These are phyloP conservation scores for Daphne laureola DNA, from an alignment of 441 rosid species.

Conservation along the genomic window DNA sequence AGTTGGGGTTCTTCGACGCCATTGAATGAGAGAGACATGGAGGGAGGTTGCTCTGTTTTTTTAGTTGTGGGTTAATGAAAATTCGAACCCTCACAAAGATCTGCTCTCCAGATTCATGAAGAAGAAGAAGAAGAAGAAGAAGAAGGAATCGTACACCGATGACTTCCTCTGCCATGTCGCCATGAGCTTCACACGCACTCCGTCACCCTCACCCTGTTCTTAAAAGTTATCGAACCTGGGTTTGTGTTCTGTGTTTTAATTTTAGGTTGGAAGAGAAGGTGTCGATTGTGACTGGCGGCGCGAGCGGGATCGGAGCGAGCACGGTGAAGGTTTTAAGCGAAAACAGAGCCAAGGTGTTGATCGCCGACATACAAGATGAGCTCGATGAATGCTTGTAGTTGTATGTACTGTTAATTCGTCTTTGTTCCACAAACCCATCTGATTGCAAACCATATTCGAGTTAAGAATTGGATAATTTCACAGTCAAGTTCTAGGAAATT, in stretches of 20 bases:
- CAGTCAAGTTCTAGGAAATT: conserved; percentile 26
- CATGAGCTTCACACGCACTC: conserved; percentile 92
- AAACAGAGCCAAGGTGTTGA: conserved; percentile 18
- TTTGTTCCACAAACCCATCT: conserved; percentile 13
- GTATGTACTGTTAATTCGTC: conserved; percentile 25
- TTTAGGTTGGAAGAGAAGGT: no score
- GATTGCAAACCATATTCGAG: conserved; percentile 17
- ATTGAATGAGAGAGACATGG: no score
- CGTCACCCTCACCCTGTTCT: conserved; percentile 90
- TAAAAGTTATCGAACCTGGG: no score
- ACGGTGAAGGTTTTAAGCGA: conserved; percentile 10
- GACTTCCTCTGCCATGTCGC: conserved; percentile 80
- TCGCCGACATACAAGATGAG: conserved; percentile 23
- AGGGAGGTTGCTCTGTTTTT: no score
- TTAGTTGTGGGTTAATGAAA: no score
- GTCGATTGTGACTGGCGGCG: conserved; percentile 18
- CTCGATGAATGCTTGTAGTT: conserved; percentile 11
- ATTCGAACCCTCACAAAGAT: conserved; percentile 58
- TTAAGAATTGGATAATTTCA: conserved; percentile 17
- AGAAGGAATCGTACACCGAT: conserved; percentile 77
- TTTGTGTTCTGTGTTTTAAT: no score
- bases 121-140: conserved; percentile 82
- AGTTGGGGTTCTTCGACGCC: no score
- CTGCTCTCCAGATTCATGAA: conserved; percentile 81
- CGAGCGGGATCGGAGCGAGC: conserved; percentile 20